Evolutionary conservation across 2,329 filamentous ascomycete species (phyloP), one percentile per base, ranked within the genome.

Genomic region (Cercospora sojina): DNA sequence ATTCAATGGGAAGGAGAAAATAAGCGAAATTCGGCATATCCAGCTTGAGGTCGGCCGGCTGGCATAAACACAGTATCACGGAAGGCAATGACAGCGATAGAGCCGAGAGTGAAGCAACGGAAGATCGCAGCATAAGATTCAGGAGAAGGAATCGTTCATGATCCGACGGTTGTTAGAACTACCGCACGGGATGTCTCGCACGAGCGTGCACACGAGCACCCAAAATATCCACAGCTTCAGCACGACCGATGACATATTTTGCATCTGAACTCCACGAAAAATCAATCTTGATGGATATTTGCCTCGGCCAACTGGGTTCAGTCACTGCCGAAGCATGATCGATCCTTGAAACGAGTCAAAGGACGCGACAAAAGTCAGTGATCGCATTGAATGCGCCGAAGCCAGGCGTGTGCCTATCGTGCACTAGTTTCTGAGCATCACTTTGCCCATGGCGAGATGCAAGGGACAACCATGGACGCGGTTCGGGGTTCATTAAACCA

Each of bases 1-100:
- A 59, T 35, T n/a, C 35, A 41, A 23, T 59, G 57, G 57, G 32
- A 59, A 18, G 57, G 57, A 5, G 32, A 59, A 35, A 59, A 41
- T 8, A 27, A 43, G 38, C 57, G 20, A 41, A 27, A 18, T 9
- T 25, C 57, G 32, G n/a, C 13, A 27, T 29, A 47, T 59, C 32
- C n/a, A 18, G 29, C 53, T 57, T 35, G 27, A 32, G 53, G 5
- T 29, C 3, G 27, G 32, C n/a, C 29, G 20, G 29, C 29, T 35
- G 55, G 18, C 47, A 53, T 13, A 27, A 27, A 29, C 13, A 53
- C 47, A 20, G 18, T 13, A 53, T 27, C 47, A 25, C 12, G n/a
- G 9, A 58, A 35, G 27, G 12, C 32, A 58, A 20, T 32, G 13
- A 16, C 29, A 58, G 32, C 55, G 55, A 35, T 29, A 35, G 55